Percentiles rank a stretch among this genome's conserved stretches.
Evolutionary conservation across 352 stramenopile species (phyloP).

Genomic region (Globisporangium parvum): DNA sequence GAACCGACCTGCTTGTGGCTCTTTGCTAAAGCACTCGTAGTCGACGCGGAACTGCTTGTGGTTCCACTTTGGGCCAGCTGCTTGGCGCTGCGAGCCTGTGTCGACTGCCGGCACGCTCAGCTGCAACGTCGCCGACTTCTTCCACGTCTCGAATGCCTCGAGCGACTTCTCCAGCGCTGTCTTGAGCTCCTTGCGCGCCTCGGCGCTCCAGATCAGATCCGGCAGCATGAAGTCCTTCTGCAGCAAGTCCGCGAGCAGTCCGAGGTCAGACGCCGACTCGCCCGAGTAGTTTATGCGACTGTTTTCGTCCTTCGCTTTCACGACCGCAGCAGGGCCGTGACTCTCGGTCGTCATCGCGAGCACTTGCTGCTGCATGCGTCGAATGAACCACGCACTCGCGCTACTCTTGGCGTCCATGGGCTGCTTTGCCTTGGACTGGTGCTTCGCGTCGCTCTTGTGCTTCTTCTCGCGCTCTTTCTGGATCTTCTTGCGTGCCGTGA

Average conservation of each 20-base stretch:
- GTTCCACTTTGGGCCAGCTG: constrained; percentile 46
- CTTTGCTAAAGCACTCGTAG: constrained; percentile 56
- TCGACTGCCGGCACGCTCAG: constrained; percentile 10
- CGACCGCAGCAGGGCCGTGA: constrained; percentile 7
- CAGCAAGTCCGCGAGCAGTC: constrained; percentile 55
- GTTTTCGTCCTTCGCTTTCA: constrained; percentile 39
- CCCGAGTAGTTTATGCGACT: constrained; percentile 63
- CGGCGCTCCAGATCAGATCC: constrained; percentile 75
- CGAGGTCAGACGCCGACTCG: constrained; percentile 65
- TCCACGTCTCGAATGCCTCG: constrained; percentile 45
- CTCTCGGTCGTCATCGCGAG: constrained; percentile 28
- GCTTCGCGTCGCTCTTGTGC: constrained; percentile 23
- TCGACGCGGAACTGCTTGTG: constrained; percentile 57
- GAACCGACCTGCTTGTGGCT: constrained; percentile 58
- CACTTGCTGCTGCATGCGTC: constrained; percentile 61
- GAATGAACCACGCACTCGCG: constrained; percentile 54
- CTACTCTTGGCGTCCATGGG: constrained; percentile 14
- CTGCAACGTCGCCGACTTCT: constrained; percentile 15
- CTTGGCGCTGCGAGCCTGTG: constrained; percentile 20
- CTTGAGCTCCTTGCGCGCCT: constrained; percentile 50
- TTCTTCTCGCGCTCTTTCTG: constrained; percentile 44
- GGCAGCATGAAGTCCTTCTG: constrained; percentile 69
- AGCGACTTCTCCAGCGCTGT: constrained; percentile 35
- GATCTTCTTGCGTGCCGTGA: constrained; percentile 51
- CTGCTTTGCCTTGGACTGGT: constrained; percentile 20